Evolutionary conservation across 2,329 filamentous ascomycete species (phyloP).

Genomic region (Aspergillus brasiliensis): DNA sequence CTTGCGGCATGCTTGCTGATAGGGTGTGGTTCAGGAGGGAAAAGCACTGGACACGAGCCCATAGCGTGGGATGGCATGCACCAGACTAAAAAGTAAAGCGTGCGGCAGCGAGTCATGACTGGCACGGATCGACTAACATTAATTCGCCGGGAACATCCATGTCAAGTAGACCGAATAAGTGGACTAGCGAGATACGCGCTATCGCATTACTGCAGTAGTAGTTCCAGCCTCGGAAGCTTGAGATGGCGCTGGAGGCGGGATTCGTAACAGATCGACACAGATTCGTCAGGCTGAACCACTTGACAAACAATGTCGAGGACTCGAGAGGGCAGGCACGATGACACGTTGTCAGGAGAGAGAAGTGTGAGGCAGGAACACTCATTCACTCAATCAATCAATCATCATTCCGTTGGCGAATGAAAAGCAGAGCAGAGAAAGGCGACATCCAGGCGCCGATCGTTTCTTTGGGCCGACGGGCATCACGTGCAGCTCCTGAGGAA

Average conservation of each 20-base stretch:
- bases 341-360: too few relatives aligned
- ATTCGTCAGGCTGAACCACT: not conserved
- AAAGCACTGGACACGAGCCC: not conserved
- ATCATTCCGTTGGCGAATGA: too few relatives aligned
- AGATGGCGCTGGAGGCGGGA: not conserved
- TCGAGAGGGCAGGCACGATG: too few relatives aligned
- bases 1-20: not conserved
- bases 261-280: not conserved
- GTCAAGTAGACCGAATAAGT: not conserved
- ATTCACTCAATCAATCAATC: too few relatives aligned
- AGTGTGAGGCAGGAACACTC: too few relatives aligned
- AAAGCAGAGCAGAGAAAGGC: not conserved
- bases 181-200: not conserved
- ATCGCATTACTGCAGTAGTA: conserved; percentile 2
- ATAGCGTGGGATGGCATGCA: conserved; percentile 1
- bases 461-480: conserved; percentile 11
- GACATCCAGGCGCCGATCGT: not conserved
- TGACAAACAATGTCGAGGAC: too few relatives aligned
- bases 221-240: not conserved
- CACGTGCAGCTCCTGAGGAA: conserved; percentile 11
- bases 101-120: not conserved
- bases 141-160: not conserved
- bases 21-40: not conserved
- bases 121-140: not conserved
- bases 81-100: not conserved